A percentile compares a stretch with the other conserved stretches of the same genome.
These are phyloP conservation scores for Begonia masoniana DNA, from an alignment of 306 rosid genomes.

Conservation along the genomic window DNA sequence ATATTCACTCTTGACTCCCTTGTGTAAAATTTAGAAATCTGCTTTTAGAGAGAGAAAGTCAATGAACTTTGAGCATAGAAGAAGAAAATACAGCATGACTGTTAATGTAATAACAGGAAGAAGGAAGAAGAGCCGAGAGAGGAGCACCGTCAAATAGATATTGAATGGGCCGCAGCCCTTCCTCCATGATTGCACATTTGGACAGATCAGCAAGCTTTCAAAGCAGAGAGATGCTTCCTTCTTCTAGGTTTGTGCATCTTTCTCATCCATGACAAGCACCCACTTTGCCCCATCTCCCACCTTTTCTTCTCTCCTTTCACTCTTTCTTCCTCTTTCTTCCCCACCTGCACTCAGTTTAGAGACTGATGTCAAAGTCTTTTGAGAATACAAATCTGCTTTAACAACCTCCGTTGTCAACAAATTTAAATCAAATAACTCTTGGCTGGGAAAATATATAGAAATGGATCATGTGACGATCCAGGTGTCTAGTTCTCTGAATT, in stretches of 20 bases:
- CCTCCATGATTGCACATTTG: slow-evolving; percentile 7
- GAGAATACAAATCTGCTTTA: no score
- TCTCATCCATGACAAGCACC: slow-evolving; percentile 89
- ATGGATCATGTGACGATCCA: no score
- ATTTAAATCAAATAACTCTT: no score
- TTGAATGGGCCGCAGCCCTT: slow-evolving; percentile 5
- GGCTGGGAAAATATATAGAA: no score
- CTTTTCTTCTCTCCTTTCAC: slow-evolving; percentile 16
- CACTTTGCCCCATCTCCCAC: slow-evolving; percentile 23
- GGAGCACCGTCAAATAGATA: slow-evolving; percentile 1
- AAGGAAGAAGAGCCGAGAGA: slow-evolving; percentile 1
- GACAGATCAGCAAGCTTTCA: slow-evolving; percentile 28
- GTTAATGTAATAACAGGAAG: not conserved
- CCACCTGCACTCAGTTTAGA: slow-evolving; percentile 32
- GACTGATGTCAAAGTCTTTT: no score
- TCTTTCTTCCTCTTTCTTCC: slow-evolving; percentile 31
- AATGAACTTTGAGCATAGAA: no score
- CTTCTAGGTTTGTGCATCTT: slow-evolving; percentile 44
- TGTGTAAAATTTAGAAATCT: no score
- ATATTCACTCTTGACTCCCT: no score
- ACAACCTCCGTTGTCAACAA: no score
- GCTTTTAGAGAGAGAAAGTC: no score
- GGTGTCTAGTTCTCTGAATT: no score
- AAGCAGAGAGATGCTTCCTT: slow-evolving; percentile 31
- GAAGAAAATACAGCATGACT: no score